Conservation (phyloP, 2,329 filamentous ascomycete genomes). For the Alternaria metachromatica region DNA sequence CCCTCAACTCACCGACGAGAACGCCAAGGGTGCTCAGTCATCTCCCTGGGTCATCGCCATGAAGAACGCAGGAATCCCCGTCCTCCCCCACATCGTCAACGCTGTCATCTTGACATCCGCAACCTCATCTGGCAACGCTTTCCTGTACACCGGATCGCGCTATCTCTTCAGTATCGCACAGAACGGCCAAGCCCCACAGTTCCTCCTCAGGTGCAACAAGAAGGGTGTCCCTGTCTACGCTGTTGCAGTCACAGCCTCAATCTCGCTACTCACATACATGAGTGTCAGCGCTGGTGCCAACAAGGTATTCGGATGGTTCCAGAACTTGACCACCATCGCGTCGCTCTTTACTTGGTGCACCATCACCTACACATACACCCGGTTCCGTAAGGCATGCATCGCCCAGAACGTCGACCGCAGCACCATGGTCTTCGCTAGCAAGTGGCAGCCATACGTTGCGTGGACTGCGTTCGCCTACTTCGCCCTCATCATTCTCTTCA, state of each 20-base stretch:
- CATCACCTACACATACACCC: conserved; percentile 63
- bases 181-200: conserved; percentile 59
- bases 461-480: conserved; percentile 65
- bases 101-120: conserved; percentile 76
- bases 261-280: conserved; percentile 58
- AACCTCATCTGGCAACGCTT: conserved; percentile 73
- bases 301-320: conserved; percentile 70
- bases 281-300: conserved; percentile 55
- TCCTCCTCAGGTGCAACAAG: conserved; percentile 59
- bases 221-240: conserved; percentile 52
- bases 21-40: conserved; percentile 43
- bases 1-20: conserved; percentile 55
- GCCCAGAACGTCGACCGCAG: conserved; percentile 64
- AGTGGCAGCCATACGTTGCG: conserved; percentile 62
- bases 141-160: conserved; percentile 62
- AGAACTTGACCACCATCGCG: conserved; percentile 69
- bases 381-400: conserved; percentile 57
- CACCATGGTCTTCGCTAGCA: conserved; percentile 57
- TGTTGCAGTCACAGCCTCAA: conserved; percentile 47
- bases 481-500: conserved; percentile 65
- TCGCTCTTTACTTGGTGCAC: conserved; percentile 63
- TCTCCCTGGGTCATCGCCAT: conserved; percentile 68
- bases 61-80: conserved; percentile 69
- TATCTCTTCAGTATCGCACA: conserved; percentile 59
- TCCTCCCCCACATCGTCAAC: conserved; percentile 76